Evolutionary conservation across 805 yeast genomes (phyloP).

Genomic region (Lachancea sp.): DNA sequence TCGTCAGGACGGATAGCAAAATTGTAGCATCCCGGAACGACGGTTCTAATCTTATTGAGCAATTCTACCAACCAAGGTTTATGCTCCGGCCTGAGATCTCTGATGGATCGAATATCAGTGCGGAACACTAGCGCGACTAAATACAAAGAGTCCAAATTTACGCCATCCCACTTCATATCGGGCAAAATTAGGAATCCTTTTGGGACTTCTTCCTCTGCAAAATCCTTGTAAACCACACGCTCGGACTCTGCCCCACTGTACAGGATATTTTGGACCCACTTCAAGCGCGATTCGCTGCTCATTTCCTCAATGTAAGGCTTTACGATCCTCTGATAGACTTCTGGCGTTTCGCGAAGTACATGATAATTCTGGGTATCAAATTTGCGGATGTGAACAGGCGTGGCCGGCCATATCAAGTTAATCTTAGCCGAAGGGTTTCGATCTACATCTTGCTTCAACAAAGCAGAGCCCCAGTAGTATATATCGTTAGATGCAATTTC

Average conservation of each 20-base stretch:
- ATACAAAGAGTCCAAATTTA: slow-evolving; percentile 62
- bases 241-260: slow-evolving; percentile 81
- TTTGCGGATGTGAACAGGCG: slow-evolving; percentile 75
- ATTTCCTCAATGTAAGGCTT: slow-evolving; percentile 70
- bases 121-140: slow-evolving; percentile 70
- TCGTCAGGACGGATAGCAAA: slow-evolving; percentile 43
- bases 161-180: slow-evolving; percentile 95
- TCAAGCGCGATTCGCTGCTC: slow-evolving; percentile 61
- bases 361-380: slow-evolving; percentile 56
- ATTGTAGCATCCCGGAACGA: slow-evolving; percentile 44
- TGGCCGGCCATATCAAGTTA: slow-evolving; percentile 83
- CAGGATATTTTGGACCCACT: slow-evolving; percentile 87
- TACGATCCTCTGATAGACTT: slow-evolving; percentile 53
- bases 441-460: slow-evolving; percentile 42
- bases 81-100: slow-evolving; percentile 64
- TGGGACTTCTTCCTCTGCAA: slow-evolving; percentile 37
- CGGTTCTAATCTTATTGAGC: slow-evolving; percentile 38
- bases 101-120: slow-evolving; percentile 59
- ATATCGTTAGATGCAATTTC: slow-evolving; percentile 68
- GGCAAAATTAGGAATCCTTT: slow-evolving; percentile 75
- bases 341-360: slow-evolving; percentile 74
- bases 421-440: slow-evolving; percentile 57
- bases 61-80: slow-evolving; percentile 50
- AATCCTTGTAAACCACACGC: slow-evolving; percentile 60
- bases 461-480: slow-evolving; percentile 71